Evolutionary conservation across 768 basidiomycete genomes (phyloP), one percentile per base, ranked within the genome.

Genomic region (Rhizopogon roseolus): DNA sequence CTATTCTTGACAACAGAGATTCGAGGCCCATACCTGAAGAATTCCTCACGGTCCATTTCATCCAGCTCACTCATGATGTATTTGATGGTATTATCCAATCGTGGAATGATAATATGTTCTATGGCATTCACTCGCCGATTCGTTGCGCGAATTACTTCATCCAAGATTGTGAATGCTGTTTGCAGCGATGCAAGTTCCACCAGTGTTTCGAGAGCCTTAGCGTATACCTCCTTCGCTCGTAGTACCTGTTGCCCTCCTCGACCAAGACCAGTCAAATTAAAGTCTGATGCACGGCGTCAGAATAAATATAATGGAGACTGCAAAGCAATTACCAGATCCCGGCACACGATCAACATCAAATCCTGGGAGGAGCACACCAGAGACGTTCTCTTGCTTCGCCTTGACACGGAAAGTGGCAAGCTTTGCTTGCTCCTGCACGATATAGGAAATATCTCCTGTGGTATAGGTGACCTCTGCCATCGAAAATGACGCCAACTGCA

Each of bases 91-190:
- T 98, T 98, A 43, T 98, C 96, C 48, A 99, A 74, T 41, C 88
- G 81, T 16, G 97, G 97, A 54, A 99, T 98, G 62, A 99, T 78
- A 59, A 99, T 86, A 67, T 99, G 93, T 63, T 99, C 97, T 59
- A 99, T 96, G 3, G 97, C 97, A 65, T 99, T 99, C 39, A 99
- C 97, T 58, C 97, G 86, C 49, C 97, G 90, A 70, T 98, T 99
- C 37, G 97, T 98, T n/a, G 95, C 93, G 44, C 93, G 90, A 64
- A 99, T 99, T 56, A 98, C 97, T 72, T 98, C 97, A 71, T 99
- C 97, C 37, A 99, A 82, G 60, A 98, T 98, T 54, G 88, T 96
- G 75, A 99, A 99, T 5, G 97, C 97, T 0, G 97, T 98, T 74
- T 98, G 90, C 40, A 99, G 76, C 11, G 93, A 96, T 1, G 97